Percentiles rank a stretch among this genome's conserved stretches.
Evolutionary conservation across 352 stramenopile species (phyloP).

Genomic region (Aphanomyces euteiches): DNA sequence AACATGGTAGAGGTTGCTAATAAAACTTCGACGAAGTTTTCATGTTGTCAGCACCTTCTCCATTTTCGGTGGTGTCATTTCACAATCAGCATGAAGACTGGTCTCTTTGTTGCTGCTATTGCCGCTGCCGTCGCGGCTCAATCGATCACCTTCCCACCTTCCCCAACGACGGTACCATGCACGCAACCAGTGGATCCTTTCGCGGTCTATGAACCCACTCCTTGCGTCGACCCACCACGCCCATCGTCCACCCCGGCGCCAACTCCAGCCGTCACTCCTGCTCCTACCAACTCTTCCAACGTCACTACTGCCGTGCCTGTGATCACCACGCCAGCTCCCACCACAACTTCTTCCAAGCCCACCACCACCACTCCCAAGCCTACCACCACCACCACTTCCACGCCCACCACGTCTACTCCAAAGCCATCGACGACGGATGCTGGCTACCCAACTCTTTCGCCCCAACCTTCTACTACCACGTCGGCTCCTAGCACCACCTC

Average conservation of each 20-base stretch:
- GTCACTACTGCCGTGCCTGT: background rate
- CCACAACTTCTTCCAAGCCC: background rate
- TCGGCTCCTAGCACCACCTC: too few relatives aligned
- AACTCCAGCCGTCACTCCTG: background rate
- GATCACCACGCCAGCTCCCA: background rate
- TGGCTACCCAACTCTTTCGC: background rate
- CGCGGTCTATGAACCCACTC: background rate
- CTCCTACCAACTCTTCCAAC: background rate
- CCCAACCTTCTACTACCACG: too few relatives aligned
- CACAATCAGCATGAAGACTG: slow-evolving; percentile 11
- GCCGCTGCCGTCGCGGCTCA: background rate
- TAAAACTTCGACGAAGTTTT: background rate
- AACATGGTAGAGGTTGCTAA: too few relatives aligned
- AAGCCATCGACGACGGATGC: background rate
- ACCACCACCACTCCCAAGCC: background rate
- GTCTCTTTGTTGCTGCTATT: slow-evolving; percentile 5
- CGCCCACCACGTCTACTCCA: background rate
- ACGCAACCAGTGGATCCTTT: background rate
- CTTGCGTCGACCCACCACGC: slow-evolving; percentile 1
- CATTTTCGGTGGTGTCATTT: background rate
- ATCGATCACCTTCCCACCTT: background rate
- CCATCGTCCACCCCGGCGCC: background rate
- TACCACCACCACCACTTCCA: background rate
- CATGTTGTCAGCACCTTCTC: background rate
- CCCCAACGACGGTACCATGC: background rate